phyloP scores from a whole-genome alignment of 2,329 filamentous ascomycete genomes.

The Cladobotryum protrusum region DNA sequence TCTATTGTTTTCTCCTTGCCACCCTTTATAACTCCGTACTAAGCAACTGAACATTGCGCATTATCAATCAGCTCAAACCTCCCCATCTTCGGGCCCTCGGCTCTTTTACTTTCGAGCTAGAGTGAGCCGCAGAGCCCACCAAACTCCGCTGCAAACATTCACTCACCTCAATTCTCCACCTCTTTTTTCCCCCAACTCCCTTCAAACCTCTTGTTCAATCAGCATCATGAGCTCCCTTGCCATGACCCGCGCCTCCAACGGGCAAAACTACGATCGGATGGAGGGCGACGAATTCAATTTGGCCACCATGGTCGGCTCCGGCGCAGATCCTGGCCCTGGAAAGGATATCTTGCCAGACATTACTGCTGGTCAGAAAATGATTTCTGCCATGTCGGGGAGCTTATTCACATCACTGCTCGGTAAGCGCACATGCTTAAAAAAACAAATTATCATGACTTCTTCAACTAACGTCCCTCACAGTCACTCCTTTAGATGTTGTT shows the following conservation, averaged over 20 bases:
- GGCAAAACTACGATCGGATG: slow-evolving; percentile 25
- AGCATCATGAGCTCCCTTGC: slow-evolving; percentile 13
- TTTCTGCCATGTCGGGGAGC: slow-evolving; percentile 87
- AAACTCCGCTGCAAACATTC: too few species aligned
- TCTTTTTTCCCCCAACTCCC: too few species aligned
- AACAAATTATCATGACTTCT: too few species aligned
- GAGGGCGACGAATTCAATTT: slow-evolving; percentile 24
- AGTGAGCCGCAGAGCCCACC: too few species aligned
- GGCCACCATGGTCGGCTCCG: slow-evolving; percentile 21
- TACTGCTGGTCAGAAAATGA: slow-evolving; percentile 84
- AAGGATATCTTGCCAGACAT: slow-evolving; percentile 53
- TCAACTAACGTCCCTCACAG: slow-evolving; percentile 38
- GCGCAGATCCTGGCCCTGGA: slow-evolving; percentile 12
- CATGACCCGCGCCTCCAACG: slow-evolving; percentile 11
- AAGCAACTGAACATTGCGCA: background rate
- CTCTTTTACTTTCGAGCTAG: too few species aligned
- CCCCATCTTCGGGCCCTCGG: too few species aligned
- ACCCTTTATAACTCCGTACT: background rate
- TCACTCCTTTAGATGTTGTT: slow-evolving; percentile 94
- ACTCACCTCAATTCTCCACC: too few species aligned
- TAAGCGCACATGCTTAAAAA: slow-evolving; percentile 37
- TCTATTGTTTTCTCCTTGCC: background rate
- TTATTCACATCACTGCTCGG: slow-evolving; percentile 82
- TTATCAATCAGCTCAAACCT: background rate
- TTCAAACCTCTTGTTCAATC: too few species aligned